Percentiles rank a stretch among this genome's conserved stretches.
These are phyloP conservation scores for Dryadomyces sulphureus DNA, from an alignment of 2,329 filamentous ascomycete species.

Conservation along the genomic window DNA sequence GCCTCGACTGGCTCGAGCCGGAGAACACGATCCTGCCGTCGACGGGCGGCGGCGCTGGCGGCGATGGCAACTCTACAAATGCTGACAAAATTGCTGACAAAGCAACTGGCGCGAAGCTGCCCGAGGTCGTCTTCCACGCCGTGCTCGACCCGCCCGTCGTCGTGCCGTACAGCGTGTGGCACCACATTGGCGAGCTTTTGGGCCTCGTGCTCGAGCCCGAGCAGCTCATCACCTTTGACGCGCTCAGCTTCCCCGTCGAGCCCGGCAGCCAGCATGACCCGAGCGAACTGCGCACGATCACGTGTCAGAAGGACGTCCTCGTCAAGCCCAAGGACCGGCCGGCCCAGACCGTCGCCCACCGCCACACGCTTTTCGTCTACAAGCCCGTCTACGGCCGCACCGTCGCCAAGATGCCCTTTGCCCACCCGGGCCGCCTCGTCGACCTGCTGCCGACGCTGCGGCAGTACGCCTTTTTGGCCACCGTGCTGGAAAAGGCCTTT, in stretches of 20 bases:
- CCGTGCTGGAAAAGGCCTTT: constrained; percentile 49
- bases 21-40: constrained; percentile 27
- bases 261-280: constrained; percentile 35
- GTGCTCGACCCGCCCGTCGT: constrained; percentile 61
- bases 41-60: neutral
- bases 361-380: constrained; percentile 52
- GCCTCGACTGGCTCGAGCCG: constrained; percentile 64
- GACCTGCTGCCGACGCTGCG: constrained; percentile 58
- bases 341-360: constrained; percentile 22
- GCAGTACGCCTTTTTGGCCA: constrained; percentile 59
- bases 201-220: constrained; percentile 29
- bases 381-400: constrained; percentile 58
- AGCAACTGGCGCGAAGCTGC: constrained; percentile 36
- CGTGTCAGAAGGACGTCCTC: constrained; percentile 29
- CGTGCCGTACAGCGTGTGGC: constrained; percentile 49
- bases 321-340: constrained; percentile 12
- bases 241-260: constrained; percentile 38
- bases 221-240: constrained; percentile 38
- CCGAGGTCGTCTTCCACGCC: constrained; percentile 61
- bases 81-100: constrained; percentile 13
- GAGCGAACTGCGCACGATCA: constrained; percentile 42
- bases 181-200: constrained; percentile 44
- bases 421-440: constrained; percentile 62
- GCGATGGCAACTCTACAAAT: constrained; percentile 5
- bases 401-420: constrained; percentile 56